Conservation (phyloP, 192 early-diverging fungal species). For the Jimgerdemannia lactiflua region DNA sequence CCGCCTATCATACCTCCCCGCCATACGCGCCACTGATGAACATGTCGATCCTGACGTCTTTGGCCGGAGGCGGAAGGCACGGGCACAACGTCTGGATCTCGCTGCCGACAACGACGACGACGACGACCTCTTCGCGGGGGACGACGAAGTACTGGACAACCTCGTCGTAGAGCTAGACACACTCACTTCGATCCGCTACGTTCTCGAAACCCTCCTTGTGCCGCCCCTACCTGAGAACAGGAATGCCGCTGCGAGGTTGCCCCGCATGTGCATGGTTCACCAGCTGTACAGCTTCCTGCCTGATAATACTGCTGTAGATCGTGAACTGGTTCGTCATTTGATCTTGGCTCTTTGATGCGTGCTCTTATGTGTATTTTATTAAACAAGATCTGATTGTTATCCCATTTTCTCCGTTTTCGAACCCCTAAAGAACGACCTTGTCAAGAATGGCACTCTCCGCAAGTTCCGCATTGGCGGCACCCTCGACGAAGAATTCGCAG, state of each 20-base stretch:
- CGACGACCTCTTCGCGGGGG: background rate
- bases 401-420: background rate
- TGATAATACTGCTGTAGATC: background rate
- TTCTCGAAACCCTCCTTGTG: background rate
- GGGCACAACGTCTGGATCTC: background rate
- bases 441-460: background rate
- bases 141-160: background rate
- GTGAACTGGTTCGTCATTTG: background rate
- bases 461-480: background rate
- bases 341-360: too few relatives aligned
- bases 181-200: background rate
- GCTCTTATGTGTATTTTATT: background rate
- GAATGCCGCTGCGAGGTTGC: background rate
- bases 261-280: background rate
- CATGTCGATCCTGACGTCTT: background rate
- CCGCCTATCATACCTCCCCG: background rate
- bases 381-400: background rate
- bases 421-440: background rate
- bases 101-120: background rate
- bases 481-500: background rate
- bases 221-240: too few relatives aligned
- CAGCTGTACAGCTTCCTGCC: background rate
- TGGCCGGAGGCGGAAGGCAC: background rate
- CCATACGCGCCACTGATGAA: background rate
- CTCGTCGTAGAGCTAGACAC: background rate